Base-by-base conservation (phyloP, 352 stramenopile genomes). In the Plasmopara halstedii region DNA sequence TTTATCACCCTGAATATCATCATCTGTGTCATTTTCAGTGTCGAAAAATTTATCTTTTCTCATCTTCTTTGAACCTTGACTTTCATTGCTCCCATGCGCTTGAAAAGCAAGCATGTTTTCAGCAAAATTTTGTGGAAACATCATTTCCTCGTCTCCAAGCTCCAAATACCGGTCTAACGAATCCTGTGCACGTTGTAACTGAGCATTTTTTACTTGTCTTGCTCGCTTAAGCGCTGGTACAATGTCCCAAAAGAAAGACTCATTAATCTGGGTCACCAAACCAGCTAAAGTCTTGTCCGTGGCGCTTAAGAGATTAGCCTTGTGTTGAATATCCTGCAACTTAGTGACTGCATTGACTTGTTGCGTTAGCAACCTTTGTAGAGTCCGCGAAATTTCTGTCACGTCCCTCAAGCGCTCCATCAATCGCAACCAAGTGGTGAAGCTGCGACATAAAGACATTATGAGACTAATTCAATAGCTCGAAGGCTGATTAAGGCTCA, bases 341-440 rank as follows among this genome's bases (percentile, higher is more conserved):
- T 31, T 55, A 9, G 15, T 13, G 2, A 4, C 3, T 2, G 9
- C 11, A 10, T 56, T 50, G 18, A 2, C 22, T 2, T 17, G 0
- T 31, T 49, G 17, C 6, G 8, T 19, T 22, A 69, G 32, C 26
- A 54, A 9, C 13, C 18, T 42, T 14, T 61, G 45, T 7, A 73
- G 42, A 11, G 15, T 14, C n/a, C 54, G 23, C 2, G 39, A 53
- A 5, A 67, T 31, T 13, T 45, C 27, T 10, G 18, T 31, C n/a
- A 42, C 48, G 18, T 56, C 50, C 8, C 50, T 50, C 20, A 58
- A 48, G 3, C 44, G 54, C 46, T 73, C 58, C 55, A 73, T 66
- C 13, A 73, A 55, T 27, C 56, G 23, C 37, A 69, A n/a, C 63
- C 63, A 73, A 27, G 57, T 65, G 3, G 26, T 53, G 17, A 69